These are phyloP conservation scores for Epichloe festucae DNA, from an alignment of 2,329 filamentous ascomycete species.

Conservation along the genomic window DNA sequence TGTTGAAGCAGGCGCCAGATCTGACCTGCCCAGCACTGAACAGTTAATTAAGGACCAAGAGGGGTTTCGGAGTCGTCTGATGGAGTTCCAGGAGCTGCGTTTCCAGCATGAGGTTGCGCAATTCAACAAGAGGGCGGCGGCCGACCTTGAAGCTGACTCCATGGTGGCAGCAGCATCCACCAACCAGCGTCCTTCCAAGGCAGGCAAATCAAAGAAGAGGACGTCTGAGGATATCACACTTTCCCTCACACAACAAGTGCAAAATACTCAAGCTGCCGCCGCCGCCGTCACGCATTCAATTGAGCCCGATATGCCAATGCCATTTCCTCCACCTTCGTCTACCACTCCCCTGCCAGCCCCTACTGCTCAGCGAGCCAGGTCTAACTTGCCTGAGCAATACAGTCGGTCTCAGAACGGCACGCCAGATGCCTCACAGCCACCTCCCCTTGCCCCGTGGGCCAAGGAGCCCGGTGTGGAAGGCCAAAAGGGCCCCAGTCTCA, in stretches of 20 bases:
- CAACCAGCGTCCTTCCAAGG: conserved; percentile 5
- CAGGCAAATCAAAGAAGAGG: conserved; percentile 19
- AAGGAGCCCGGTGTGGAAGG: conserved; percentile 61
- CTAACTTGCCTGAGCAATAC: conserved; percentile 68
- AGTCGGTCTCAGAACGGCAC: conserved; percentile 65
- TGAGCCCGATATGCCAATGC: conserved; percentile 56
- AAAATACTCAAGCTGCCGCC: conserved; percentile 52
- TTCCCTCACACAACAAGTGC: conserved; percentile 72
- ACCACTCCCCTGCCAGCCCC: conserved; percentile 77
- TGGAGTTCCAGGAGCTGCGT: conserved; percentile 70
- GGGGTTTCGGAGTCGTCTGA: conserved; percentile 57
- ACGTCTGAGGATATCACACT: conserved; percentile 28
- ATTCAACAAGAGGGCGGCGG: conserved; percentile 11
- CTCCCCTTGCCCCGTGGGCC: conserved; percentile 88
- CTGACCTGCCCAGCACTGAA: conserved; percentile 35
- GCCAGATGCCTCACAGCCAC: conserved; percentile 45
- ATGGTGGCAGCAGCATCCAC: background rate
- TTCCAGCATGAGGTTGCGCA: conserved; percentile 54
- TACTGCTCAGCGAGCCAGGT: conserved; percentile 70
- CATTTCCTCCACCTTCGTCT: conserved; percentile 59
- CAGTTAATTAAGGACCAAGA: conserved; percentile 41
- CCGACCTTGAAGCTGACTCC: background rate
- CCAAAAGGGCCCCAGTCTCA: conserved; percentile 77
- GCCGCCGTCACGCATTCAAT: conserved; percentile 34
- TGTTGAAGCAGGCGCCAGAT: conserved; percentile 24